phyloP scores from a whole-genome alignment of 352 stramenopile species.

The Pythium brachiatum region DNA sequence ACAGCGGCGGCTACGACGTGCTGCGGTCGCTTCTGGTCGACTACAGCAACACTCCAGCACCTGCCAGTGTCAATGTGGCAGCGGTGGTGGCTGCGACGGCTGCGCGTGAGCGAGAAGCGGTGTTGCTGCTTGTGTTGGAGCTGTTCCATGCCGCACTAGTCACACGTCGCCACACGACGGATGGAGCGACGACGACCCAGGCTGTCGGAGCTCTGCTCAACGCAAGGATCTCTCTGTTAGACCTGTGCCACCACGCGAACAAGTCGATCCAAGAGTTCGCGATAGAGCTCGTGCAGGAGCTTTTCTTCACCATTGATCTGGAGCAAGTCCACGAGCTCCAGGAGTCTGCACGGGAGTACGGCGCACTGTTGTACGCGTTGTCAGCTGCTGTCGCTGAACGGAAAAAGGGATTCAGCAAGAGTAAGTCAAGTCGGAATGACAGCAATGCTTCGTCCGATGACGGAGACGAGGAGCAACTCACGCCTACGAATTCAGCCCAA shows the following conservation, averaged over 20 bases:
- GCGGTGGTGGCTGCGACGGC: conserved; percentile 1
- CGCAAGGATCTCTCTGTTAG: conserved; percentile 59
- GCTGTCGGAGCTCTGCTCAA: conserved; percentile 66
- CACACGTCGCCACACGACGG: conserved; percentile 43
- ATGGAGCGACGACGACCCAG: conserved; percentile 55
- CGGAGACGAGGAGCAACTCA: conserved; percentile 25
- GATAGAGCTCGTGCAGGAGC: conserved; percentile 69
- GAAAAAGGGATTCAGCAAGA: conserved; percentile 15
- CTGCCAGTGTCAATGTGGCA: not conserved
- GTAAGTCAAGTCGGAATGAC: conserved; percentile 5
- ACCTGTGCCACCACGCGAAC: conserved; percentile 58
- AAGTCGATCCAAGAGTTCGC: conserved; percentile 46
- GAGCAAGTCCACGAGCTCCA: conserved; percentile 78
- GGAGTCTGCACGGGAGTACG: conserved; percentile 74
- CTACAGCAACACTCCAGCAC: conserved; percentile 32
- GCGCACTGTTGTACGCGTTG: conserved; percentile 69
- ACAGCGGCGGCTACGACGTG: conserved; percentile 68
- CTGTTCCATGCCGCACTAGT: conserved; percentile 71
- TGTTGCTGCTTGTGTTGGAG: conserved; percentile 52
- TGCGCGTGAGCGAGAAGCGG: conserved; percentile 24
- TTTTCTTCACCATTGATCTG: conserved; percentile 71
- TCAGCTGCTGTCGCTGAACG: conserved; percentile 39
- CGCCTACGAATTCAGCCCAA: conserved; percentile 37
- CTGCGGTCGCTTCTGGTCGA: conserved; percentile 66
- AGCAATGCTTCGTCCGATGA: conserved; percentile 20